phyloP scores from a whole-genome alignment of 306 rosid species.

The Vigna nakashimae region DNA sequence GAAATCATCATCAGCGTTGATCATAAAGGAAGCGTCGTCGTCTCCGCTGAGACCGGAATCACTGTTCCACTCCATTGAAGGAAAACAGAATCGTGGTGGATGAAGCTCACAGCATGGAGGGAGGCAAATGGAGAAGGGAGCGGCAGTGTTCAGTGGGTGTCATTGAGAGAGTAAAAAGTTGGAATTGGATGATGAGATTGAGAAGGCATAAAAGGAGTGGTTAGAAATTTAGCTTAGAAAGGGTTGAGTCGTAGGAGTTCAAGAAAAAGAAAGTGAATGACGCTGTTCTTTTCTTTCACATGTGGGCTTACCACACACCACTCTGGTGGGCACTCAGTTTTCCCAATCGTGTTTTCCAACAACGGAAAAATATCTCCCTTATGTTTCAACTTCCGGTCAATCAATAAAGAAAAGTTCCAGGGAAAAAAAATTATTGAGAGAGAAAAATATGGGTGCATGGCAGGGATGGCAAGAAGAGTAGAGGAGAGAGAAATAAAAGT shows the following conservation, averaged over 20 bases:
- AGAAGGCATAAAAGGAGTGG: slow-evolving; percentile 54
- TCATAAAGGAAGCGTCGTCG: slow-evolving; percentile 54
- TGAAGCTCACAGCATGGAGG: slow-evolving; percentile 64
- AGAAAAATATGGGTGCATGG: too few relatives aligned
- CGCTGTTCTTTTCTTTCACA: slow-evolving; percentile 2
- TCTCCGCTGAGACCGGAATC: slow-evolving; percentile 94
- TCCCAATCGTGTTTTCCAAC: background rate
- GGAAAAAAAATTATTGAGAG: too few relatives aligned
- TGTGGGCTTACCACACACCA: background rate
- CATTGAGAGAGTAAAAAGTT: background rate
- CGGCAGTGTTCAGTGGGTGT: background rate
- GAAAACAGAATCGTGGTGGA: background rate
- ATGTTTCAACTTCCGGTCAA: background rate
- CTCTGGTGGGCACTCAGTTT: background rate
- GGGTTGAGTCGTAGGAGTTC: slow-evolving; percentile 1
- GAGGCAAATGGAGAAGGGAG: background rate
- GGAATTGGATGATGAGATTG: slow-evolving; percentile 13
- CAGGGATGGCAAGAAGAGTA: too few relatives aligned
- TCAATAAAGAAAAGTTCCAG: background rate
- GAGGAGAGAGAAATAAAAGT: too few relatives aligned
- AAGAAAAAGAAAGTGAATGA: background rate
- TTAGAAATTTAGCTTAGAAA: slow-evolving; percentile 1
- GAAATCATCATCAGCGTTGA: slow-evolving; percentile 47
- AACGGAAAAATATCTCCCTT: background rate
- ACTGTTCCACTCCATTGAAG: slow-evolving; percentile 98